Evolutionary conservation across 148 eudicot species (phyloP).

Genomic region (Cornus controversa): DNA sequence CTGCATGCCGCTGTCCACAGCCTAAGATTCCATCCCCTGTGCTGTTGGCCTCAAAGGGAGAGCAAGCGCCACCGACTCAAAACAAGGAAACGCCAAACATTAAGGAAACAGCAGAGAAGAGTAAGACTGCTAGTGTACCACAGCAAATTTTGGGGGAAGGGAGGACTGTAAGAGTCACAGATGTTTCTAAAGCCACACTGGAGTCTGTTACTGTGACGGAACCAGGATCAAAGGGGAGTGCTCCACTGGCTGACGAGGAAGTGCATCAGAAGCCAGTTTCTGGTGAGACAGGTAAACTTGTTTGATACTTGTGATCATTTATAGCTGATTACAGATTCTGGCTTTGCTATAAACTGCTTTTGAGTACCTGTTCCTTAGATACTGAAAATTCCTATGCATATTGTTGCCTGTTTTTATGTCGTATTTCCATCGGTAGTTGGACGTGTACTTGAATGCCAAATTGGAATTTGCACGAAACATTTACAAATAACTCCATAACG

Average conservation of each 20-base stretch:
- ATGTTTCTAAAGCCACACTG: slow-evolving; percentile 71
- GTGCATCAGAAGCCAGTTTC: slow-evolving; percentile 58
- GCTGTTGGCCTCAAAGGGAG: slow-evolving; percentile 70
- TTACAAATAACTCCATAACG: not conserved
- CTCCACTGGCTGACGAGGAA: slow-evolving; percentile 58
- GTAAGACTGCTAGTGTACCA: slow-evolving; percentile 24
- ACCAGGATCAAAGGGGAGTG: slow-evolving; percentile 59
- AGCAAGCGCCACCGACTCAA: slow-evolving; percentile 39
- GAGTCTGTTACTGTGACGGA: slow-evolving; percentile 64
- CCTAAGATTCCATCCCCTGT: slow-evolving; percentile 66
- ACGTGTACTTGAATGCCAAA: not conserved
- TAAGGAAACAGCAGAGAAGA: slow-evolving; percentile 28
- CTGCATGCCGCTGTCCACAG: slow-evolving; percentile 57
- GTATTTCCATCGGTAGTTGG: not conserved
- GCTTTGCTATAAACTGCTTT: no score
- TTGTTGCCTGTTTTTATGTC: not conserved
- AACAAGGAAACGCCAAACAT: slow-evolving; percentile 40
- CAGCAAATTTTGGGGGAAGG: slow-evolving; percentile 30
- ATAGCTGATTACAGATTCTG: no score
- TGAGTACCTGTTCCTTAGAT: no score
- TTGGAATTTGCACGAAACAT: not conserved
- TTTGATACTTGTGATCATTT: no score
- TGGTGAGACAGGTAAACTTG: slow-evolving; percentile 58
- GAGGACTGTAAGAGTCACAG: slow-evolving; percentile 35
- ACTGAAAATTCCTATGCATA: no score